phyloP scores from a whole-genome alignment of 164 flowering plant species.

The Dillenia turbinata region DNA sequence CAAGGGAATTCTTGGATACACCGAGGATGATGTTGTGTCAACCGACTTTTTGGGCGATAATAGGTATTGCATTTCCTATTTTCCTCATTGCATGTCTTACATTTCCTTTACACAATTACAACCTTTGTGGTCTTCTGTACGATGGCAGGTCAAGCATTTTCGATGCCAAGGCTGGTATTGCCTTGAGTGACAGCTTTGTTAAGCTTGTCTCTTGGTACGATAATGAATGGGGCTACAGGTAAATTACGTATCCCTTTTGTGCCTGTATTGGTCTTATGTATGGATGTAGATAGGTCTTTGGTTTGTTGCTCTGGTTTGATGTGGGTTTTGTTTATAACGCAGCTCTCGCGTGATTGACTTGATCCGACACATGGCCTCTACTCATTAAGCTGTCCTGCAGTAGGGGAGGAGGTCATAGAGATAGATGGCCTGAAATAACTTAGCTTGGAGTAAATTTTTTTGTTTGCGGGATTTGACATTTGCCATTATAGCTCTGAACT shows the following conservation, averaged over 20 bases:
- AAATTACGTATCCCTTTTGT: neutral
- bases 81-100: neutral
- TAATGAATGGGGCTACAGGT: constrained; percentile 22
- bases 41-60: constrained; percentile 25
- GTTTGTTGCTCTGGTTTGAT: neutral
- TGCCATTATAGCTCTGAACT: no score
- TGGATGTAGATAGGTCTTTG: neutral
- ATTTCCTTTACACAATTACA: neutral
- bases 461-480: no score
- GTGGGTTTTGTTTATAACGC: constrained; percentile 5
- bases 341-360: constrained; percentile 25
- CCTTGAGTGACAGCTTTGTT: constrained; percentile 20
- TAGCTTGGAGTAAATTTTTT: neutral
- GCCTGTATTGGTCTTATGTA: no score
- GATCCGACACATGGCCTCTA: constrained; percentile 20
- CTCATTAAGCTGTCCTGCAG: constrained; percentile 4
- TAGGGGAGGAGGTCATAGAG: neutral
- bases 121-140: neutral
- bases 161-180: constrained; percentile 35
- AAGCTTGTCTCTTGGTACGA: constrained; percentile 20
- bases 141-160: constrained; percentile 26
- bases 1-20: constrained; percentile 28
- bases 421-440: neutral
- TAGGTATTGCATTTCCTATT: constrained; percentile 6
- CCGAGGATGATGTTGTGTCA: constrained; percentile 30